A percentile compares a stretch with the other conserved stretches of the same genome.
Evolutionary conservation across 2,329 filamentous ascomycete species (phyloP).

Genomic region (Kalmusia sp.): DNA sequence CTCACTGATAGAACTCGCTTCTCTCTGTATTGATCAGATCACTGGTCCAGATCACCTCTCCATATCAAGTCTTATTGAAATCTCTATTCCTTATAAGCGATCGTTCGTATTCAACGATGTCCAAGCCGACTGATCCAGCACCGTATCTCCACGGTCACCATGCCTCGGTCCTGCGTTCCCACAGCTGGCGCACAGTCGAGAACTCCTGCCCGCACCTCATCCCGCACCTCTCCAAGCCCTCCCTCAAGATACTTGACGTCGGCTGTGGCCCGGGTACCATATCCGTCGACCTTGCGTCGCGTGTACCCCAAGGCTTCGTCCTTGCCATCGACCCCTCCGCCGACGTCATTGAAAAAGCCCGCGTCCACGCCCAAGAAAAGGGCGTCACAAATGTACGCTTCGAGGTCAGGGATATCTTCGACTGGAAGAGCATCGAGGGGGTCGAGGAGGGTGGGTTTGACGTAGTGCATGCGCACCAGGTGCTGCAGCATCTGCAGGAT

Average conservation of each 20-base stretch:
- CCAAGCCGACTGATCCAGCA: not conserved
- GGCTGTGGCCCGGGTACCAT: slow-evolving; percentile 60
- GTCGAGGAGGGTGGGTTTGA: slow-evolving; percentile 57
- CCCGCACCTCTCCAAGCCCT: slow-evolving; percentile 36
- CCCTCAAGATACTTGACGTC: slow-evolving; percentile 53
- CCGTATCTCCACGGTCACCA: slow-evolving; percentile 53
- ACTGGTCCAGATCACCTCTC: no score
- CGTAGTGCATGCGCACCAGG: slow-evolving; percentile 66
- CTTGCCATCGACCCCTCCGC: slow-evolving; percentile 55
- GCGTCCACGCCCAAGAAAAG: slow-evolving; percentile 42
- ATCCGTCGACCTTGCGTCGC: slow-evolving; percentile 51
- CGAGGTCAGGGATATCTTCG: slow-evolving; percentile 50
- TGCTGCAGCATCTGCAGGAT: slow-evolving; percentile 63
- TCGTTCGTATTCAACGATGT: not conserved
- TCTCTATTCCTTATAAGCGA: no score
- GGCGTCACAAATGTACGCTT: slow-evolving; percentile 51
- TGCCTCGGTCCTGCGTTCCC: slow-evolving; percentile 50
- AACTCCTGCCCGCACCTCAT: slow-evolving; percentile 52
- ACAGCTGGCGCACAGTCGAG: slow-evolving; percentile 53
- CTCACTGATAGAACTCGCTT: not conserved
- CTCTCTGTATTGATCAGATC: no score
- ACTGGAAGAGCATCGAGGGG: slow-evolving; percentile 53
- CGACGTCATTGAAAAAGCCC: slow-evolving; percentile 51
- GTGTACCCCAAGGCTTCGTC: slow-evolving; percentile 53
- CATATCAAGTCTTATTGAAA: no score